Conservation (phyloP, 148 eudicot species). For the Rheum nobile region DNA sequence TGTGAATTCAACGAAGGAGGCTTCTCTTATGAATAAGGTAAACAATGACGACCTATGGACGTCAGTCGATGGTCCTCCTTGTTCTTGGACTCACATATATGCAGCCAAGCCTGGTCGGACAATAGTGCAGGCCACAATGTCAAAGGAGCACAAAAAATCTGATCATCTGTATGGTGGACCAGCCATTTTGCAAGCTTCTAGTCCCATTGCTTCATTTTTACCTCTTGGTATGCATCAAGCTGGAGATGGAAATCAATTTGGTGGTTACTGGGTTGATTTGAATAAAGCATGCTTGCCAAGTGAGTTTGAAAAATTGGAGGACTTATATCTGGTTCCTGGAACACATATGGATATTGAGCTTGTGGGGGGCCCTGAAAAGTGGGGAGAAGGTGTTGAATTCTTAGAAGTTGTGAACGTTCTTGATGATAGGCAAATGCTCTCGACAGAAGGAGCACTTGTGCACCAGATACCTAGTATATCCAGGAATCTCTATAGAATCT, state of each 20-base stretch:
- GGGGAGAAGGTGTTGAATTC: constrained; percentile 67
- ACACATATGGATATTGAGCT: constrained; percentile 58
- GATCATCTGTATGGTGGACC: constrained; percentile 35
- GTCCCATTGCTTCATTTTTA: constrained; percentile 46
- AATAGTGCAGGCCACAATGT: constrained; percentile 46
- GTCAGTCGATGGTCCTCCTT: constrained; percentile 36
- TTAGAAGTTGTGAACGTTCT: constrained; percentile 37
- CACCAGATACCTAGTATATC: constrained; percentile 22
- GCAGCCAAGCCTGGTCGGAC: constrained; percentile 51
- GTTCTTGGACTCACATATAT: constrained; percentile 49
- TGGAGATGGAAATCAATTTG: constrained; percentile 81
- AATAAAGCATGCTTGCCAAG: constrained; percentile 25
- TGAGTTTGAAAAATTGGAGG: constrained; percentile 34
- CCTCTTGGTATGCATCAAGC: constrained; percentile 57
- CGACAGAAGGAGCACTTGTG: constrained; percentile 29
- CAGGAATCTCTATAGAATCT: constrained; percentile 39
- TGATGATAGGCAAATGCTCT: constrained; percentile 25
- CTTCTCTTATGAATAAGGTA: constrained; percentile 22
- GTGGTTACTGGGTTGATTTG: constrained; percentile 77
- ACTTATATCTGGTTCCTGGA: constrained; percentile 56
- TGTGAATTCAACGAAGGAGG: constrained; percentile 36
- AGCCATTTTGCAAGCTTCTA: constrained; percentile 47
- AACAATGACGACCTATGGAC: constrained; percentile 12
- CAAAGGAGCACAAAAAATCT: constrained; percentile 26
- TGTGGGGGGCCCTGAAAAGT: constrained; percentile 67